Conservation (phyloP, 192 early-diverging fungal genomes). For the Cladochytrium replicatum region DNA sequence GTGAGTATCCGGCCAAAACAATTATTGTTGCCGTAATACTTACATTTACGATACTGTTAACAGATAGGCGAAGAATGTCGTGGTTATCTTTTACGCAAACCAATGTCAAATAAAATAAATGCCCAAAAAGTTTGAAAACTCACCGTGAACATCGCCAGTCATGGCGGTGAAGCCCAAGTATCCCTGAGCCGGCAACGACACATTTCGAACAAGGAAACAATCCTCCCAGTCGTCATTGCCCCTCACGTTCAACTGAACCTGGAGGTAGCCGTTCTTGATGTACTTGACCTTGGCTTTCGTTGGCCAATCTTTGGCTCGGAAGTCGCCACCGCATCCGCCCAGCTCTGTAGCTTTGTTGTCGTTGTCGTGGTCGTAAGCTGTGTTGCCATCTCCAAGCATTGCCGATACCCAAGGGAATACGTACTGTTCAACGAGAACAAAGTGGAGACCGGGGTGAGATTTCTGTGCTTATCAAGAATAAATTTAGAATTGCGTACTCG, state of each 20-base stretch:
- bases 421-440: constrained; percentile 36
- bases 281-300: constrained; percentile 53
- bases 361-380: constrained; percentile 58
- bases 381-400: constrained; percentile 72
- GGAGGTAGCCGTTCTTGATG: constrained; percentile 41
- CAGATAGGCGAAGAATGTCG: no score
- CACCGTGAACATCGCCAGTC: constrained; percentile 73
- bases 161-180: constrained; percentile 77
- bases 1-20: no score
- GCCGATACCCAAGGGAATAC: constrained; percentile 68
- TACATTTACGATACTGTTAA: no score
- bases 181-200: constrained; percentile 48
- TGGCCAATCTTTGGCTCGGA: constrained; percentile 45
- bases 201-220: constrained; percentile 62
- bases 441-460: not conserved
- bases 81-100: no score
- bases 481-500: no score
- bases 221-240: constrained; percentile 57
- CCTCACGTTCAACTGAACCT: constrained; percentile 32
- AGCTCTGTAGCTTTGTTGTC: constrained; percentile 50
- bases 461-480: not conserved
- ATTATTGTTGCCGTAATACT: not conserved
- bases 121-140: no score
- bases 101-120: no score
- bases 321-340: constrained; percentile 36